Percentiles rank a stretch among this genome's conserved stretches.
Conservation (phyloP, 1,284 basidiomycete species). For the Sporisorium sorghi region DNA sequence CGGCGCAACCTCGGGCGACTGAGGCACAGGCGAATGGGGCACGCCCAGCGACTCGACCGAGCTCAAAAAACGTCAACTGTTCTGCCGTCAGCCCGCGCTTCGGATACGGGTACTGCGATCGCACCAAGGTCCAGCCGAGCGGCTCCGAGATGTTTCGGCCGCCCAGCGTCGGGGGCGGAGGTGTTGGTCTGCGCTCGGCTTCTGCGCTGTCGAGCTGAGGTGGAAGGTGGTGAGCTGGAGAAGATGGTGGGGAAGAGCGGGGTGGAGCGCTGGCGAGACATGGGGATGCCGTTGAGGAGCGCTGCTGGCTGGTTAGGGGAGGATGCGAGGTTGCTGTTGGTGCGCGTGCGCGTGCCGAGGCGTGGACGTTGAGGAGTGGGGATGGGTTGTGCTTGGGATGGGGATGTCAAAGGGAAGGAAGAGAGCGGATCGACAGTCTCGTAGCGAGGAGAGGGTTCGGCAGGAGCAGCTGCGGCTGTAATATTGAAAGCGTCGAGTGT, state of each 20-base stretch:
- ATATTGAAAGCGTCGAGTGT: constrained; percentile 2
- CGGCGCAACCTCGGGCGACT: neutral
- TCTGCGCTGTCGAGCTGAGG: constrained; percentile 5
- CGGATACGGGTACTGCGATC: constrained; percentile 43
- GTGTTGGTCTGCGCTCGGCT: constrained; percentile 14
- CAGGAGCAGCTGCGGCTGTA: neutral
- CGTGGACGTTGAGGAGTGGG: neutral
- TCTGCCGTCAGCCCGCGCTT: constrained; percentile 38
- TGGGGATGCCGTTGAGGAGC: constrained; percentile 25
- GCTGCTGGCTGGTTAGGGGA: neutral
- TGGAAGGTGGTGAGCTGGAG: neutral
- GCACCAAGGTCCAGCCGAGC: constrained; percentile 40
- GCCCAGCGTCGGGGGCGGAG: constrained; percentile 1
- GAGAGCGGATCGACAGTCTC: constrained; percentile 21
- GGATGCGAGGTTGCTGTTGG: constrained; percentile 15
- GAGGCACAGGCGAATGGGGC: constrained; percentile 41
- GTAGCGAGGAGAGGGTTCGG: constrained; percentile 32
- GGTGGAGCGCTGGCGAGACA: constrained; percentile 27
- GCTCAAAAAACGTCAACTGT: constrained; percentile 45
- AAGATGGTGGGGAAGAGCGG: constrained; percentile 20
- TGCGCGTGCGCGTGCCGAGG: constrained; percentile 8
- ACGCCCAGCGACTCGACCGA: constrained; percentile 48
- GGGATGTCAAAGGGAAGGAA: neutral
- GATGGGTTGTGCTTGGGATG: neutral
- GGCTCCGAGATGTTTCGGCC: constrained; percentile 42